phyloP scores from a whole-genome alignment of 805 yeast genomes.

The Candida ponderosae region DNA sequence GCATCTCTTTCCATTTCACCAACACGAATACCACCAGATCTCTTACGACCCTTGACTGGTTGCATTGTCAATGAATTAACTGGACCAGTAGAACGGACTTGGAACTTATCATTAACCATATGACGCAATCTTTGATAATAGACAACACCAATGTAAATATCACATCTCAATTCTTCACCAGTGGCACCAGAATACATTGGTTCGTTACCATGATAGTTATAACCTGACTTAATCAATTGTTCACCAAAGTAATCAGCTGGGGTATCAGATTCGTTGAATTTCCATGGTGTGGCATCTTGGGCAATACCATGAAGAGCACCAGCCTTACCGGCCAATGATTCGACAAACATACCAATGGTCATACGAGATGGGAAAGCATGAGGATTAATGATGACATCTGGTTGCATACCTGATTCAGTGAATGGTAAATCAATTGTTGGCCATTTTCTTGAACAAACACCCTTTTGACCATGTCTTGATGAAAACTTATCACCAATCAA shows the following conservation, averaged over 20 bases:
- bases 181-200: slow-evolving; percentile 99
- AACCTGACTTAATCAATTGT: slow-evolving; percentile 80
- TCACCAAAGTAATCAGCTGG: slow-evolving; percentile 98
- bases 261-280: slow-evolving; percentile 81
- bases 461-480: slow-evolving; percentile 97
- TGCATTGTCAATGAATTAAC: slow-evolving; percentile 96
- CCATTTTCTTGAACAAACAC: slow-evolving; percentile 98
- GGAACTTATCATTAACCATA: slow-evolving; percentile 99
- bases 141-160: slow-evolving; percentile 93
- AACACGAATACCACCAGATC: slow-evolving; percentile 98
- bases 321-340: slow-evolving; percentile 91
- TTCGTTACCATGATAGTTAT: slow-evolving; percentile 96
- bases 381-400: slow-evolving; percentile 97
- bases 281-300: slow-evolving; percentile 97
- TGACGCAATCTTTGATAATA: slow-evolving; percentile 98
- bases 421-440: slow-evolving; percentile 97
- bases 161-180: slow-evolving; percentile 94
- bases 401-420: slow-evolving; percentile 83
- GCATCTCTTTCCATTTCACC: slow-evolving; percentile 99
- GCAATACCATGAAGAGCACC: slow-evolving; percentile 98
- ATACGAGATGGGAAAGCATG: slow-evolving; percentile 99
- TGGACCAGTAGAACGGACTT: slow-evolving; percentile 98
- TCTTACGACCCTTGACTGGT: slow-evolving; percentile 98
- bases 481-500: slow-evolving; percentile 97
- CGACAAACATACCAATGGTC: slow-evolving; percentile 99